Percentiles rank a stretch among this genome's conserved stretches.
Evolutionary conservation across 805 yeast genomes (phyloP).

Genomic region (Candida yuanshanica): DNA sequence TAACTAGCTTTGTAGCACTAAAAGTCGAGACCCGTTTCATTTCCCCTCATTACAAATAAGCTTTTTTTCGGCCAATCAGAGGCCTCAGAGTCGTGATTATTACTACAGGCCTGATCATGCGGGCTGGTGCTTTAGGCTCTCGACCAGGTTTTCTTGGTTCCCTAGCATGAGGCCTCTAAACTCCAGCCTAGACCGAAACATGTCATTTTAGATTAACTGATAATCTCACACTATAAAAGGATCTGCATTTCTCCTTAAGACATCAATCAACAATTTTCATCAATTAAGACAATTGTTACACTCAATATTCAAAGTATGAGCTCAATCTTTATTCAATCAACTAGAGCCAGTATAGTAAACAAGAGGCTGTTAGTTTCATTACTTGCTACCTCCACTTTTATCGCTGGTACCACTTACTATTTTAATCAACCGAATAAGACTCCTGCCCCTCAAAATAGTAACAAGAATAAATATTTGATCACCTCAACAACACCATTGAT

Average conservation of each 20-base stretch:
- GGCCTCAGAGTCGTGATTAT: neutral
- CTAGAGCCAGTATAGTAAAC: neutral
- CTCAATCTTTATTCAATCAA: slow-evolving; percentile 4
- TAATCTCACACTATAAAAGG: neutral
- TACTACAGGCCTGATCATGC: neutral
- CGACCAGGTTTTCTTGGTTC: too few species aligned
- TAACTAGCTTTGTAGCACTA: too few species aligned
- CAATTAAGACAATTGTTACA: neutral
- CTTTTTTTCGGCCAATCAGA: neutral
- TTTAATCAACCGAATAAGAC: slow-evolving; percentile 1
- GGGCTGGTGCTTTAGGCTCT: too few species aligned
- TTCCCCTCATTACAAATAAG: neutral
- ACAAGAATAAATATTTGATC: slow-evolving; percentile 1
- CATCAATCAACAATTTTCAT: neutral
- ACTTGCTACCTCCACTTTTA: slow-evolving; percentile 2
- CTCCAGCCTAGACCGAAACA: too few species aligned
- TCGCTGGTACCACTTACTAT: slow-evolving; percentile 4
- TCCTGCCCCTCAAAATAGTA: neutral
- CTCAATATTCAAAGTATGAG: slow-evolving; percentile 3
- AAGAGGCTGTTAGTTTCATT: slow-evolving; percentile 2
- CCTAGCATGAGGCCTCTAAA: too few species aligned
- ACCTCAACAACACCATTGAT: slow-evolving; percentile 3
- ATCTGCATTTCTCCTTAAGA: neutral
- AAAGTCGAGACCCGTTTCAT: neutral
- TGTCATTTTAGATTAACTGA: neutral